Conservation (phyloP, 1,284 basidiomycete genomes). For the Boletus calvinii region DNA sequence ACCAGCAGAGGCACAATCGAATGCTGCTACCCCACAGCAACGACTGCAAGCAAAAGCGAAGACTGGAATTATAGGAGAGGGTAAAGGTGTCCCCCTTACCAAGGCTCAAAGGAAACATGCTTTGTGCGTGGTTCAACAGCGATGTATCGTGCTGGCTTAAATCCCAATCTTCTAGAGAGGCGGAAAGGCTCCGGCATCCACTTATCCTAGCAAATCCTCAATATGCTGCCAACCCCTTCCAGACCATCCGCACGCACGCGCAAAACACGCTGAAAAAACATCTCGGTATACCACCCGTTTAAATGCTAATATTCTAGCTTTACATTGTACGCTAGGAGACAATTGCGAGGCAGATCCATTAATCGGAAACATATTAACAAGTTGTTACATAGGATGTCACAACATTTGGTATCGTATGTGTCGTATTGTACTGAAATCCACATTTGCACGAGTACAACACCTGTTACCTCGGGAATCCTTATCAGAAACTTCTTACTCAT, state of each 20-base stretch:
- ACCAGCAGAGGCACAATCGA: constrained; percentile 23
- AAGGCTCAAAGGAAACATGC: constrained; percentile 65
- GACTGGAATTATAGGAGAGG: constrained; percentile 65
- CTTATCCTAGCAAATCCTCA: constrained; percentile 66
- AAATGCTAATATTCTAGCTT: background rate
- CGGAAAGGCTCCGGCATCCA: constrained; percentile 69
- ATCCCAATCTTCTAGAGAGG: constrained; percentile 43
- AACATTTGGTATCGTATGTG: constrained; percentile 24
- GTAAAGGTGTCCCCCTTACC: constrained; percentile 59
- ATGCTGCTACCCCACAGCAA: constrained; percentile 1
- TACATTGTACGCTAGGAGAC: background rate
- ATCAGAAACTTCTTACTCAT: constrained; percentile 19
- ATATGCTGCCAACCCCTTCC: constrained; percentile 71
- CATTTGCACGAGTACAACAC: constrained; percentile 16
- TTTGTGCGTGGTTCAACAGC: constrained; percentile 54
- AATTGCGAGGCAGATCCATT: background rate
- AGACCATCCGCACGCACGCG: constrained; percentile 76
- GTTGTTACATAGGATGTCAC: constrained; percentile 19
- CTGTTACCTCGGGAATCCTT: constrained; percentile 2
- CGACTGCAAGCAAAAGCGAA: constrained; percentile 27
- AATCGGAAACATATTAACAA: constrained; percentile 22
- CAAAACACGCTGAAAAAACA: constrained; percentile 73
- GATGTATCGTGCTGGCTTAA: constrained; percentile 10
- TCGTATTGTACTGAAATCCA: constrained; percentile 27
- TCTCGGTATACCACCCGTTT: constrained; percentile 6